Base-by-base conservation (phyloP, 108 stramenopile genomes). In the Nitzschia sp. region DNA sequence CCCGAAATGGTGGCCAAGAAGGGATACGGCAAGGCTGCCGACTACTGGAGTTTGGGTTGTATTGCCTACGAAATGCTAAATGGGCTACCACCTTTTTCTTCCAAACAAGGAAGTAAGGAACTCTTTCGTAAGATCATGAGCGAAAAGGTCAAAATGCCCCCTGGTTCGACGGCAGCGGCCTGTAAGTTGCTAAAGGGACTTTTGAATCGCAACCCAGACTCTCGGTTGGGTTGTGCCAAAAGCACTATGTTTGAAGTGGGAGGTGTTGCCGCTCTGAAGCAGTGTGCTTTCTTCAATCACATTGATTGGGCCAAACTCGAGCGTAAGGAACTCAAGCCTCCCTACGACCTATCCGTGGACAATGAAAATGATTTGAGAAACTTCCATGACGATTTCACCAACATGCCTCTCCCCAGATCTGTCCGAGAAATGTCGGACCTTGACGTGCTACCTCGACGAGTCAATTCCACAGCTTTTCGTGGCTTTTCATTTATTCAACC, bases 191-290 rank as follows among this genome's bases (percentile, higher is more conserved):
- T 98, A 10, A 95, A 95, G 66, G 97, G 96, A 8, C 73, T 98
- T 29, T 77, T 98, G 38, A 92, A 97, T 71, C 81, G 96, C 10
- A 90, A 96, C 63, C 91, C 87, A 5, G 76, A 79, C n/a, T 78
- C 89, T 44, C 82, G 98, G 22, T 73, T 96, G 24, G 98, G 98
- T n/a, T 86, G 87, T 2, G 67, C 95, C 5, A 85, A 81, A 70
- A 76, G 83, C 24, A 98, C 94, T 11, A 98, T 98, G 97, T 99
- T 99, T 74, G 89, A 97, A 59, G 85, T 97, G 0, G 98, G 98
- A 37, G 98, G 98, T 8, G 91, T 96, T 2, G 81, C 91, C 10
- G 97, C 81, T n/a, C 53, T 99, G 44, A 98, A 99, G 75, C 71
- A 84, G 41, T 84, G 71, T 48, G 65, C 70, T 0, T 99, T 97